Evolutionary conservation across 2,329 filamentous ascomycete species (phyloP).

Genomic region (Exophiala oligosperma): DNA sequence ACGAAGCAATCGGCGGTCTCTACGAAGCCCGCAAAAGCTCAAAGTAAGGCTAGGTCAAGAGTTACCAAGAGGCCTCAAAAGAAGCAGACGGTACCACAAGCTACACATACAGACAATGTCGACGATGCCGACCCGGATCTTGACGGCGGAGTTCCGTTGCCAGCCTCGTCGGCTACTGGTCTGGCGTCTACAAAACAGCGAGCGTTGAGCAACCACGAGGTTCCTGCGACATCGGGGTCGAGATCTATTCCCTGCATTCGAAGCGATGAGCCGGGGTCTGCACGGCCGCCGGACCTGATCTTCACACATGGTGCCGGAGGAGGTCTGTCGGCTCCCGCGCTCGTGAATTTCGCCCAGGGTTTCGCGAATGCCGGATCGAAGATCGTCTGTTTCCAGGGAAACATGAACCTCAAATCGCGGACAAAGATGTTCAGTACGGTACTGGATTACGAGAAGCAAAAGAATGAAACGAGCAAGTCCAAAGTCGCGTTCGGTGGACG

Average conservation of each 20-base stretch:
- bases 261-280: background rate
- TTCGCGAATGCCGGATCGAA: constrained; percentile 11
- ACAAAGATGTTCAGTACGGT: constrained; percentile 19
- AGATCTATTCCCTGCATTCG: constrained; percentile 10
- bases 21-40: too few species aligned
- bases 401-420: constrained; percentile 25
- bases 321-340: constrained; percentile 21
- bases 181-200: background rate
- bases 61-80: background rate
- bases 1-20: too few species aligned
- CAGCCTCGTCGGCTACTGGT: background rate
- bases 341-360: constrained; percentile 23
- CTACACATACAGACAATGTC: background rate
- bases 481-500: constrained; percentile 22
- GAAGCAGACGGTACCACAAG: background rate
- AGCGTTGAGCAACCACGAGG: background rate
- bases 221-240: background rate
- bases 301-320: constrained; percentile 31
- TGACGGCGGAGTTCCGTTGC: background rate
- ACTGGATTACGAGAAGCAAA: constrained; percentile 10
- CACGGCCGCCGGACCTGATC: constrained; percentile 9
- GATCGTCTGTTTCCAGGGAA: constrained; percentile 25
- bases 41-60: too few species aligned
- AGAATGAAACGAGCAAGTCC: background rate
- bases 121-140: background rate